Evolutionary conservation across 805 yeast genomes (phyloP).

Genomic region (Candida loeiensis): DNA sequence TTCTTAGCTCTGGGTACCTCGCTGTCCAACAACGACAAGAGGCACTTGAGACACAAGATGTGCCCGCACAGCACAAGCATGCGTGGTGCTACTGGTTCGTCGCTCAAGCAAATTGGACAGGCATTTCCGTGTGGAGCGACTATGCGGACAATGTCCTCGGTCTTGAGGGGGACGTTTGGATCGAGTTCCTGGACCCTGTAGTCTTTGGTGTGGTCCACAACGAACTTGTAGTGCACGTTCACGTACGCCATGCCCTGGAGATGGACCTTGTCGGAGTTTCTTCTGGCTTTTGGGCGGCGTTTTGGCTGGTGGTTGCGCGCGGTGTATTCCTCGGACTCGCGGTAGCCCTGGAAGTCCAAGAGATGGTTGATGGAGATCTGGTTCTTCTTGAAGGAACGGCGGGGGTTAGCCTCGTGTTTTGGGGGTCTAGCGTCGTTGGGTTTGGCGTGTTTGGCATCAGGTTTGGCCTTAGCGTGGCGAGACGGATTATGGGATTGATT

Average conservation of each 20-base stretch:
- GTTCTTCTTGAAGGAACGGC: constrained; percentile 32
- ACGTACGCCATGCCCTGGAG: constrained; percentile 65
- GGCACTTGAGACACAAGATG: constrained; percentile 78
- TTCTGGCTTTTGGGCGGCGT: background rate
- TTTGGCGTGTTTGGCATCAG: too few relatives aligned
- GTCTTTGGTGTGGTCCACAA: constrained; percentile 62
- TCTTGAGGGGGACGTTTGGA: constrained; percentile 71
- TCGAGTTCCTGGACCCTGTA: constrained; percentile 59
- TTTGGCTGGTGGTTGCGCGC: constrained; percentile 1
- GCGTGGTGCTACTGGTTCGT: constrained; percentile 84
- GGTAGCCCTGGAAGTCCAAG: constrained; percentile 49
- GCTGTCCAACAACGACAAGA: constrained; percentile 65
- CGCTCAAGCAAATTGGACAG: constrained; percentile 90
- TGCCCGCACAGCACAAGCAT: constrained; percentile 94
- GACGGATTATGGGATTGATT: too few relatives aligned
- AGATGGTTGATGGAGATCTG: constrained; percentile 61
- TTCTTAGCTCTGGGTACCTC: constrained; percentile 39
- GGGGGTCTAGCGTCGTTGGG: background rate
- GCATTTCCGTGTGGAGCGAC: constrained; percentile 70
- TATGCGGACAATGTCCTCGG: constrained; percentile 62
- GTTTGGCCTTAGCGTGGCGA: too few relatives aligned
- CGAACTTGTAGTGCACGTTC: constrained; percentile 80
- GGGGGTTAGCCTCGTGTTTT: background rate
- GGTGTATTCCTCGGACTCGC: constrained; percentile 36
- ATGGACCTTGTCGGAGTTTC: constrained; percentile 30